These are phyloP conservation scores for Arctium minus DNA, from an alignment of 129 eudicot genomes.

Conservation along the genomic window DNA sequence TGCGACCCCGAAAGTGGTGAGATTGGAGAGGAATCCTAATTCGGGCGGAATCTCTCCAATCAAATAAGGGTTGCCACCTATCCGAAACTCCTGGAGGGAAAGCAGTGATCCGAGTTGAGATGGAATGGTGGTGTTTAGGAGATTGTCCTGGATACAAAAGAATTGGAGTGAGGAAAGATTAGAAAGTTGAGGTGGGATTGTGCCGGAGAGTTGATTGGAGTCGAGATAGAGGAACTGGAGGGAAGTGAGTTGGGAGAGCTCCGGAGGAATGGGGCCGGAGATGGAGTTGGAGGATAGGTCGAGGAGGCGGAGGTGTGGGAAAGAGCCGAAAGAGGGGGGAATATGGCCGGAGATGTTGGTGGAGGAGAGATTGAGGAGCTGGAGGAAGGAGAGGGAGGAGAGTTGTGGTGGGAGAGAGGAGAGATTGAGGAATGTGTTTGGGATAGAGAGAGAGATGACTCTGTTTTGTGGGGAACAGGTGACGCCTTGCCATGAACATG, in stretches of 20 bases:
- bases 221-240: constrained; percentile 83
- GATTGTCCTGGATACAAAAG: constrained; percentile 90
- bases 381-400: constrained; percentile 74
- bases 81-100: constrained; percentile 78
- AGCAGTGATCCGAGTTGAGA: constrained; percentile 63
- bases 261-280: constrained; percentile 63
- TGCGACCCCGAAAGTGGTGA: constrained; percentile 87
- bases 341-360: constrained; percentile 88
- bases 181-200: constrained; percentile 69
- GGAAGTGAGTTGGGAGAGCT: constrained; percentile 48
- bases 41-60: constrained; percentile 78
- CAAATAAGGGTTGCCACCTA: constrained; percentile 82
- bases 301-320: constrained; percentile 56
- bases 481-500: constrained; percentile 93
- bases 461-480: constrained; percentile 82
- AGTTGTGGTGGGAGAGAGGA: constrained; percentile 65
- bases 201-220: constrained; percentile 63
- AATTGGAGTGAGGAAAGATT: constrained; percentile 75
- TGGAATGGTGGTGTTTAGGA: constrained; percentile 78
- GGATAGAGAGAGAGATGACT: constrained; percentile 75
- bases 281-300: constrained; percentile 77
- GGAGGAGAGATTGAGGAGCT: constrained; percentile 87
- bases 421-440: constrained; percentile 84
- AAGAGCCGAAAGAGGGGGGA: constrained; percentile 60
- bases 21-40: constrained; percentile 66